A percentile compares a stretch with the other conserved stretches of the same genome.
phyloP scores from a whole-genome alignment of 805 yeast genomes.

The Suhomyces xylopsoci region DNA sequence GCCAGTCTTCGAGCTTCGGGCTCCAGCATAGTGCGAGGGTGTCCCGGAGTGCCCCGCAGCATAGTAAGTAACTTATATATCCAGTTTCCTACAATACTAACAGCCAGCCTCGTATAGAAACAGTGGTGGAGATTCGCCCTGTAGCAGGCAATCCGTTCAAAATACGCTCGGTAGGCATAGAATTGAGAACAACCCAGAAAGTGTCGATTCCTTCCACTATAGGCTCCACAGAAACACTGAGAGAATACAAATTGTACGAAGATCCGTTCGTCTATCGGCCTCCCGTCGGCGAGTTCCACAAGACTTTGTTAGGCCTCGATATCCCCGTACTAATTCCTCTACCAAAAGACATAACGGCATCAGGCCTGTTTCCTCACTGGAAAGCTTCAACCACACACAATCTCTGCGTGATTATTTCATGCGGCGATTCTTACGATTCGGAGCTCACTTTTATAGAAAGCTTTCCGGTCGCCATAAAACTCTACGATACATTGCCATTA shows the following conservation, averaged over 20 bases:
- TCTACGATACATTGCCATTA: slow-evolving; percentile 56
- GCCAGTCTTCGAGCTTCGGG: slow-evolving; percentile 49
- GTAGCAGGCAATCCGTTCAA: slow-evolving; percentile 45
- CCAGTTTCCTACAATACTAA: slow-evolving; percentile 9
- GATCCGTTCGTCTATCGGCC: slow-evolving; percentile 37
- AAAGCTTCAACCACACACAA: slow-evolving; percentile 47
- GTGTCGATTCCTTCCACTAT: slow-evolving; percentile 40
- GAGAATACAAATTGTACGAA: slow-evolving; percentile 33
- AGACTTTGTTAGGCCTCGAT: slow-evolving; percentile 52
- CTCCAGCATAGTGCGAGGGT: slow-evolving; percentile 55
- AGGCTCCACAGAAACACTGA: slow-evolving; percentile 26
- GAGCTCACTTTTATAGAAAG: slow-evolving; percentile 29
- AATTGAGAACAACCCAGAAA: slow-evolving; percentile 50
- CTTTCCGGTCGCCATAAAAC: slow-evolving; percentile 53
- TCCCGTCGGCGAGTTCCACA: slow-evolving; percentile 36
- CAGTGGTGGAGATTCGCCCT: slow-evolving; percentile 54
- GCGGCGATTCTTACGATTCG: slow-evolving; percentile 29
- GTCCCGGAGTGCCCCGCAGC: slow-evolving; percentile 66
- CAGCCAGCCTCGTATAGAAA: slow-evolving; percentile 52
- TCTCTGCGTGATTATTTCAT: slow-evolving; percentile 37
- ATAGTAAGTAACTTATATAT: slow-evolving; percentile 22
- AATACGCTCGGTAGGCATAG: slow-evolving; percentile 47
- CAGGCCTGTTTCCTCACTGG: slow-evolving; percentile 48
- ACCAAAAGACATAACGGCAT: slow-evolving; percentile 51
- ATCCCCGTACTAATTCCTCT: slow-evolving; percentile 57